These are phyloP conservation scores for Coffea eugenioides DNA, from an alignment of 257 asterid species.

Conservation along the genomic window DNA sequence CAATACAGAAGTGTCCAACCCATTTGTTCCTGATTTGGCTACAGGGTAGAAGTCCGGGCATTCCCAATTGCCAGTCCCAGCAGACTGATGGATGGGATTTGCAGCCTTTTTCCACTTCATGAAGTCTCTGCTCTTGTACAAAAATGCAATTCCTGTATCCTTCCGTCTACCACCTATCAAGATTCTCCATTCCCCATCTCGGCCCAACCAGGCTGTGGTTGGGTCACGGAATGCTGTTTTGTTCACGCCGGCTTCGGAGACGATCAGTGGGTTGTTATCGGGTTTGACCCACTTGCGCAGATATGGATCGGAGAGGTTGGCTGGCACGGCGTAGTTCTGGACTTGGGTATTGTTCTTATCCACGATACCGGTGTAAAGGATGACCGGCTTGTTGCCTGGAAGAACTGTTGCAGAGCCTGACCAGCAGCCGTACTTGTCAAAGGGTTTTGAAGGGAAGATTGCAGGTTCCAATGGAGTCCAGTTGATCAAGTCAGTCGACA, in stretches of 20 bases:
- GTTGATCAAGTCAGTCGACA: constrained; percentile 59
- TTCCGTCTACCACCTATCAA: constrained; percentile 39
- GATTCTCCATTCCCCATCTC: constrained; percentile 56
- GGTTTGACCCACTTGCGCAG: constrained; percentile 69
- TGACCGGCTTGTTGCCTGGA: constrained; percentile 63
- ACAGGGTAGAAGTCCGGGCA: constrained; percentile 79
- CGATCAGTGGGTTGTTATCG: constrained; percentile 60
- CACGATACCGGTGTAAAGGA: constrained; percentile 72
- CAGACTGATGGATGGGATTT: constrained; percentile 39
- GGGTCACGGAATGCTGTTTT: constrained; percentile 75
- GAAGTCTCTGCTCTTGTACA: constrained; percentile 63
- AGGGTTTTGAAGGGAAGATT: constrained; percentile 55
- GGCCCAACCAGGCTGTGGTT: constrained; percentile 66
- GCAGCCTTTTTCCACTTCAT: constrained; percentile 51
- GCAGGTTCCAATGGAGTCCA: constrained; percentile 55
- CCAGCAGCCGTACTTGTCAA: constrained; percentile 75
- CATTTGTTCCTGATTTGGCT: constrained; percentile 22
- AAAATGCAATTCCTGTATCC: constrained; percentile 36
- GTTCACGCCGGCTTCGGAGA: constrained; percentile 36
- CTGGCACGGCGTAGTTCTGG: constrained; percentile 78
- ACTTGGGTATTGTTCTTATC: constrained; percentile 52
- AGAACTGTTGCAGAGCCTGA: constrained; percentile 75
- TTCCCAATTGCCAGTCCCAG: constrained; percentile 63
- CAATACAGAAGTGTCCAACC: constrained; percentile 47
- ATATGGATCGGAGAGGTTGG: constrained; percentile 60